Conservation (phyloP, 257 asterid species). For the Solanum tarijense region DNA sequence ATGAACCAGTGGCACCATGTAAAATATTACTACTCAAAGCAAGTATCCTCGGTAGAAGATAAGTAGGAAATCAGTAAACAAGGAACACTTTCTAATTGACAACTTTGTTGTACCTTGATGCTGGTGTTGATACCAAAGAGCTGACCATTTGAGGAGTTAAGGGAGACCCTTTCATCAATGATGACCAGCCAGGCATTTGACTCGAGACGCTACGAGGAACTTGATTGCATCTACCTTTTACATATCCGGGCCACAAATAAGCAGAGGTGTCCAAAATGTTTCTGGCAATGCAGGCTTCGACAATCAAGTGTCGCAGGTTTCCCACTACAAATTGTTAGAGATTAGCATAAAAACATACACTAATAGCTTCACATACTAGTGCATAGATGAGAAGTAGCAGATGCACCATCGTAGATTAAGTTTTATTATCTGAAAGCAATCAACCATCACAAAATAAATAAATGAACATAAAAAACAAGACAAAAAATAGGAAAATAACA, state of each 20-base stretch:
- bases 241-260: slow-evolving; percentile 94
- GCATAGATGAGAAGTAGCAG: background rate
- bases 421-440: background rate
- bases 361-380: background rate
- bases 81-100: slow-evolving; percentile 1
- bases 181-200: slow-evolving; percentile 83
- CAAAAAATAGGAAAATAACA: background rate
- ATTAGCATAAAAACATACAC: slow-evolving; percentile 8
- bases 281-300: slow-evolving; percentile 97
- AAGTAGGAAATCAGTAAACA: background rate
- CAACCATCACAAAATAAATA: background rate
- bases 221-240: slow-evolving; percentile 70
- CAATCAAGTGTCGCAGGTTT: slow-evolving; percentile 77
- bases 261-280: slow-evolving; percentile 86
- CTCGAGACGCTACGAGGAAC: slow-evolving; percentile 67
- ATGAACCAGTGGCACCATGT: background rate
- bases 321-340: slow-evolving; percentile 53
- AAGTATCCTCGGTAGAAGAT: background rate
- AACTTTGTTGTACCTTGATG: slow-evolving; percentile 63
- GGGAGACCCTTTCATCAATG: slow-evolving; percentile 73
- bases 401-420: background rate
- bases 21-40: background rate
- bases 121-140: slow-evolving; percentile 79
- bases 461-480: background rate
- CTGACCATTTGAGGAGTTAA: slow-evolving; percentile 69